Evolutionary conservation across 2,329 filamentous ascomycete species (phyloP).

Genomic region (Colletotrichum lupini): DNA sequence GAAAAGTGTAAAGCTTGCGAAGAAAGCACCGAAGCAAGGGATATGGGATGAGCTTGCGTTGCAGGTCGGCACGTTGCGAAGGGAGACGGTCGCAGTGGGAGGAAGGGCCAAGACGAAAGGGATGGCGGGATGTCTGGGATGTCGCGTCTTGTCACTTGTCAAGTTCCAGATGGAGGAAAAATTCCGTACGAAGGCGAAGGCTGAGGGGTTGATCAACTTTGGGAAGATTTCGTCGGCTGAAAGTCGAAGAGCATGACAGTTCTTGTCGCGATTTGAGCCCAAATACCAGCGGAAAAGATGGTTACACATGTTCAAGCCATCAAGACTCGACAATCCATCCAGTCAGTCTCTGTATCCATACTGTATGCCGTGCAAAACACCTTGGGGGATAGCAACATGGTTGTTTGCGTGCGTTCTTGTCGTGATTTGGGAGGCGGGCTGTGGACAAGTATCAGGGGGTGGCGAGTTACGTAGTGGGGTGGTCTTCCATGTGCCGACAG

Average conservation of each 20-base stretch:
- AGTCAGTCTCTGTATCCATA: background rate
- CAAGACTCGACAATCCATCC: background rate
- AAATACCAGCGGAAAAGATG: background rate
- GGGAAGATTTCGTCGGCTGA: background rate
- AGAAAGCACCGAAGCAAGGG: constrained; percentile 1
- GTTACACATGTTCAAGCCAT: background rate
- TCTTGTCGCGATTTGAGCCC: constrained; percentile 1
- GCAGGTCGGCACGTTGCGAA: background rate
- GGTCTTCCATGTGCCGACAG: background rate
- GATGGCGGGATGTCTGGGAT: constrained; percentile 20
- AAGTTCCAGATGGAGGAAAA: constrained; percentile 26
- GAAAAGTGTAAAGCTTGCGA: background rate
- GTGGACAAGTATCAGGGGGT: constrained; percentile 26
- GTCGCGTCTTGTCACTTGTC: constrained; percentile 30
- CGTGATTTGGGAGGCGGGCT: background rate
- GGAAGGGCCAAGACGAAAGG: background rate
- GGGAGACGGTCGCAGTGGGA: background rate
- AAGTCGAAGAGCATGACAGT: background rate
- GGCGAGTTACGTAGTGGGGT: constrained; percentile 10
- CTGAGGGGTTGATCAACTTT: background rate
- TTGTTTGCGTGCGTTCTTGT: background rate
- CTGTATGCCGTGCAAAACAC: background rate
- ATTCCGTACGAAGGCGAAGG: background rate
- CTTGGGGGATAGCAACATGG: background rate
- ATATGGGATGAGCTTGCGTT: constrained; percentile 1